Evolutionary conservation across 192 early-diverging fungal genomes (phyloP), one percentile per base, ranked within the genome.

Genomic region (Linnemannia elongata): DNA sequence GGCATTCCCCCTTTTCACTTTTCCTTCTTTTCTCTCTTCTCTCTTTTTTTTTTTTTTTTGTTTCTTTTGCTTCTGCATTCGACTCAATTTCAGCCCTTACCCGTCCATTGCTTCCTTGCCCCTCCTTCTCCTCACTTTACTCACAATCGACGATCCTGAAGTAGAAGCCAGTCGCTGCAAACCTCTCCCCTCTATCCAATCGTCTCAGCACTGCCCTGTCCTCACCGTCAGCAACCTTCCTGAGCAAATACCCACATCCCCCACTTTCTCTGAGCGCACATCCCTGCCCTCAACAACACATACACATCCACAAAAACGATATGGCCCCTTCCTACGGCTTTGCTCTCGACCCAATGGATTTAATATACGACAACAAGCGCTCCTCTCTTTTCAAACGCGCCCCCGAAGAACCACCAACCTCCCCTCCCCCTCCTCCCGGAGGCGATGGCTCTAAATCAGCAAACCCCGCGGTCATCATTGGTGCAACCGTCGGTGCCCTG

Each of bases 261-360:
- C 42, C 39, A 47, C 69, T 55, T 39, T 60, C 71, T n/a, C 24
- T 73, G 5, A 2, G 30, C 42, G 33, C 47, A 20, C 54, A 42
- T 38, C 15, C 54, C 9, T 24, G 22, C 55, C 42, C 73, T 70
- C 80, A 63, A 44, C 35, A 47, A 30, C 27, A 57, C 24, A 13
- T 6, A 49, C 33, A 18, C n/a, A 71, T 22, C 33, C 44, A 57
- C n/a, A 63, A 39, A 42, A 45, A 49, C 8, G 7, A 42, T 22
- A 86, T 86, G 84, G 74, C 83, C 12, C 83, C 84, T 22, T 73
- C 74, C 12, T 77, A 44, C 36, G 79, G 74, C 45, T 20, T 72
- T 52, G 84, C 27, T 66, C 60, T 86, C 1, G 84, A 86, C 42
- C 84, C 84, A 9, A 69, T 86, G 84, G 75, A 86, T 38, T 81